Conservation (phyloP, 257 asterid genomes). For the Solanum ossicruentum region DNA sequence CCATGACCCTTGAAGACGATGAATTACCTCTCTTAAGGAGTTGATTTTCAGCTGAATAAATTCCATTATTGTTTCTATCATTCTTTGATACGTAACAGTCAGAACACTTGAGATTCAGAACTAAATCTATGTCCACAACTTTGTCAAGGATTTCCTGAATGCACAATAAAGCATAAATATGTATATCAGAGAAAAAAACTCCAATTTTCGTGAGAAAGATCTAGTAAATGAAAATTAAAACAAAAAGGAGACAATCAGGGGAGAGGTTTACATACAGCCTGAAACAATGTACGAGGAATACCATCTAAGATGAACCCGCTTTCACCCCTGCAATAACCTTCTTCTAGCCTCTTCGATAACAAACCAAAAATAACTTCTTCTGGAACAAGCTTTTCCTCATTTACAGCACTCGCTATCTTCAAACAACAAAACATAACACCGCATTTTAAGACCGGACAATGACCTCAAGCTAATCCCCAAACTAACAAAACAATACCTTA, state of each 20-base stretch:
- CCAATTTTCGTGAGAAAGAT: not conserved
- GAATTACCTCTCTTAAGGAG: constrained; percentile 24
- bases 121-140: constrained; percentile 69
- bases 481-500: constrained; percentile 20
- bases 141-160: constrained; percentile 75
- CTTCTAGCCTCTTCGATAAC: constrained; percentile 75
- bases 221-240: too few relatives aligned
- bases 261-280: constrained; percentile 49
- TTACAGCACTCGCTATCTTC: constrained; percentile 65
- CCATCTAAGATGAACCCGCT: constrained; percentile 89
- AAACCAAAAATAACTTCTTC: constrained; percentile 71
- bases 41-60: constrained; percentile 24
- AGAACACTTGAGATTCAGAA: constrained; percentile 62
- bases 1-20: constrained; percentile 20
- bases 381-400: constrained; percentile 62
- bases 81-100: constrained; percentile 26
- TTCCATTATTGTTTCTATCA: constrained; percentile 14
- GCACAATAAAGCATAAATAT: not conserved
- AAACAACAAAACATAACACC: not conserved
- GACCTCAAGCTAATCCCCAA: too few relatives aligned
- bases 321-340: constrained; percentile 74
- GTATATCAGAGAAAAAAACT: not conserved
- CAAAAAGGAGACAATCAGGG: too few relatives aligned
- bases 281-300: constrained; percentile 63
- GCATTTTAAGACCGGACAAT: too few relatives aligned